These are phyloP conservation scores for Globisporangium nunn DNA, from an alignment of 352 stramenopile genomes.

Conservation along the genomic window DNA sequence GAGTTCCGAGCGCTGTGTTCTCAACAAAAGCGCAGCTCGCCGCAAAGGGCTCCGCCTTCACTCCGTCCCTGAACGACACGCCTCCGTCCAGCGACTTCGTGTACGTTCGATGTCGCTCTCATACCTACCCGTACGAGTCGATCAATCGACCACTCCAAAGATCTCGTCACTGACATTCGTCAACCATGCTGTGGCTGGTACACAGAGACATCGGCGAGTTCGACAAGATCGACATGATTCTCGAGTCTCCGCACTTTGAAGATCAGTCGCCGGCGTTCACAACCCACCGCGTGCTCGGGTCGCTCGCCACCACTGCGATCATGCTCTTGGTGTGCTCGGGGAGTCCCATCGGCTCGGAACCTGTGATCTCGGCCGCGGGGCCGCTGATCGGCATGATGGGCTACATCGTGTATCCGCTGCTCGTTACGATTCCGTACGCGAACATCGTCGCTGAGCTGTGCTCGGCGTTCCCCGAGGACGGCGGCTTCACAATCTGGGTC, in stretches of 20 bases:
- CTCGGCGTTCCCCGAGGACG: constrained; percentile 78
- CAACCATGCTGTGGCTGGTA: not conserved
- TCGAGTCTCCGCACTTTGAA: constrained; percentile 9
- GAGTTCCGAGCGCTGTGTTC: constrained; percentile 1
- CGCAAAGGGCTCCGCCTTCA: constrained; percentile 4
- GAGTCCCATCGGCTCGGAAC: constrained; percentile 37
- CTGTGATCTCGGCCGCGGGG: constrained; percentile 37
- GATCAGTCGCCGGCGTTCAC: not conserved
- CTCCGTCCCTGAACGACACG: constrained; percentile 8
- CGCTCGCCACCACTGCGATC: constrained; percentile 16
- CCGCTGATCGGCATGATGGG: constrained; percentile 41
- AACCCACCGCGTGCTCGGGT: constrained; percentile 7
- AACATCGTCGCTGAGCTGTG: constrained; percentile 90
- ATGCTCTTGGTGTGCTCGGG: constrained; percentile 41
- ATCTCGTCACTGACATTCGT: not conserved
- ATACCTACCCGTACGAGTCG: too few species aligned
- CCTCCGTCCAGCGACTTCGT: constrained; percentile 8
- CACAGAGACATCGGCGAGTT: constrained; percentile 15
- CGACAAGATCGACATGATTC: constrained; percentile 20
- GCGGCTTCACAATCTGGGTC: constrained; percentile 84
- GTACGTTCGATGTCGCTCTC: constrained; percentile 3
- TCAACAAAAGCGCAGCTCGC: constrained; percentile 2
- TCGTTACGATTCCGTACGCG: constrained; percentile 85
- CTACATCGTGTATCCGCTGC: constrained; percentile 68
- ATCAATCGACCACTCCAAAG: not conserved